phyloP scores from a whole-genome alignment of 371 early-diverging fungal species.

The Mucor circinelloides region DNA sequence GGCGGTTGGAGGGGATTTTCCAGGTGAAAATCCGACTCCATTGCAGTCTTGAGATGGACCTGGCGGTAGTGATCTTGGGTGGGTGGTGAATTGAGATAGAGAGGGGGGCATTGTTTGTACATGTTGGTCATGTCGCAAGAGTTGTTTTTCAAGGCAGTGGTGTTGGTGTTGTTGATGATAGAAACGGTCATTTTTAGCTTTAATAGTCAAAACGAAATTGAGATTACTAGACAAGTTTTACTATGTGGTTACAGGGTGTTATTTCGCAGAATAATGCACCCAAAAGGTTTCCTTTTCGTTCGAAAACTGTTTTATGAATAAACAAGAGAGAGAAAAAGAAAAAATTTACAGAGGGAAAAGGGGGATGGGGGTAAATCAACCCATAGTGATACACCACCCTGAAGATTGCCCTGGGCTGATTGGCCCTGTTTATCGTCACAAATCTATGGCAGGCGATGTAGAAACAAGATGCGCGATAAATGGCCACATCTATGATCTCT shows the following conservation, averaged over 20 bases:
- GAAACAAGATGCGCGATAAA: too few relatives aligned
- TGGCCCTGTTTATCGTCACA: too few relatives aligned
- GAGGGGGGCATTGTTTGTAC: not conserved
- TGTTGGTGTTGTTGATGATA: slow-evolving; percentile 7
- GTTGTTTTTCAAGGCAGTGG: slow-evolving; percentile 1
- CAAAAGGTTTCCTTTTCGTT: slow-evolving; percentile 1
- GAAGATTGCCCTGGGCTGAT: too few relatives aligned
- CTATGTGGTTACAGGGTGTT: not conserved
- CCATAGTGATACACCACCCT: not conserved
- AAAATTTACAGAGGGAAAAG: not conserved
- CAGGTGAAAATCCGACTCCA: slow-evolving; percentile 23
- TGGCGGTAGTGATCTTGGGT: slow-evolving; percentile 1
- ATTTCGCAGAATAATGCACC: slow-evolving; percentile 2
- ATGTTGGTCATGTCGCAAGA: not conserved
- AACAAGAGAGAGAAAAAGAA: not conserved
- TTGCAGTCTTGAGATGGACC: not conserved
- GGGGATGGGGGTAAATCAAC: not conserved
- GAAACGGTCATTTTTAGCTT: slow-evolving; percentile 9
- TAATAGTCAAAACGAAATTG: slow-evolving; percentile 18
- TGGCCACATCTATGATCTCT: too few relatives aligned
- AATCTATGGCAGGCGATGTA: too few relatives aligned
- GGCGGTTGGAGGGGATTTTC: slow-evolving; percentile 21
- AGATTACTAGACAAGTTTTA: not conserved
- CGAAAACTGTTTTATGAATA: not conserved
- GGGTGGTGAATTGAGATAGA: not conserved